Base-by-base conservation (phyloP, 352 stramenopile species). In the Globisporangium cystogenes region DNA sequence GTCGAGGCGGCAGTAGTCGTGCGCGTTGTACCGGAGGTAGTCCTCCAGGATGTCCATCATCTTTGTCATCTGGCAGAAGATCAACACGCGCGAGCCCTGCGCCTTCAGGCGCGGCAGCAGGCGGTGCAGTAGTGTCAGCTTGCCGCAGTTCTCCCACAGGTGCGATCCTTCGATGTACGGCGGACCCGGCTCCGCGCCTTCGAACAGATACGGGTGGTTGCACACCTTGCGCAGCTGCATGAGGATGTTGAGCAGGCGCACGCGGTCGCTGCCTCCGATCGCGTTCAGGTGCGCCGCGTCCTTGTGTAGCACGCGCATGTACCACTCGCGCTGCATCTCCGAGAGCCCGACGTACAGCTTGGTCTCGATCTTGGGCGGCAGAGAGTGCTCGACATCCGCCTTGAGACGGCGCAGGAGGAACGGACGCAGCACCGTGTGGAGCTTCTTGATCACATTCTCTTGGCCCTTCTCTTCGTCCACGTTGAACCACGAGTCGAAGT, bases 1-100 rank as follows among this genome's bases (percentile, higher is more conserved):
- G 35, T 95, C 85, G 8, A 95, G 59, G 16, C 85, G 82, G 58
- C 82, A 95, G 68, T 95, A 95, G 14, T 92, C 82, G 64, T 93
- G 80, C 46, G 59, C 60, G 48, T 87, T 85, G 68, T 85, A 95
- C 3, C 86, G 75, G 85, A 99, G 97, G 65, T 99, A 99, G 71
- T 99, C 97, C 67, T 99, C 97, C 21, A 99, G 58, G 64, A 99
- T 99, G 49, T 98, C 96, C 79, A 99, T 96, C 74, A 99, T 96
- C 33, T 96, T 95, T 42, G 97, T 99, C 97, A 99, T 99, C 70
- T 99, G 97, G 58, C 94, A 99, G 68, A 99, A 99, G 66, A 99
- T 99, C 18, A 99, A 74, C 24, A 99, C 93, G 20, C 93, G 85
- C 42, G 83, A 96, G 29, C 90, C 80, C 60, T 97, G 86, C 0